Evolutionary conservation across 257 asterid species (phyloP).

Genomic region (Scutellaria minor): DNA sequence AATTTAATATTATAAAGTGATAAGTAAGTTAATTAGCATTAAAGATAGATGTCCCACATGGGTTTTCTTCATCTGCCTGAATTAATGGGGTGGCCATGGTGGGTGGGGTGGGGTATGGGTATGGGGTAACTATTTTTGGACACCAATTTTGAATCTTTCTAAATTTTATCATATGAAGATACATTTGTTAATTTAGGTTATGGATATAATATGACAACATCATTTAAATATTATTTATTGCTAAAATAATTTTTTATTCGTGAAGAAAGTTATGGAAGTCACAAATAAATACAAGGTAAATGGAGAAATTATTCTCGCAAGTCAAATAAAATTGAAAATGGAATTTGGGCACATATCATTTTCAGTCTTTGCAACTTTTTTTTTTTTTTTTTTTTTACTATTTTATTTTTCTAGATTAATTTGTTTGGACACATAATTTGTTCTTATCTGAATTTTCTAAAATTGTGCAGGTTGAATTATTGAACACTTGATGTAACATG

Average conservation of each 20-base stretch:
- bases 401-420: not conserved
- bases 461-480: conserved; percentile 19
- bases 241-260: too few species aligned
- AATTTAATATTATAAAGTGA: conserved; percentile 38
- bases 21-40: conserved; percentile 42
- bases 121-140: not conserved
- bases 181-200: not conserved
- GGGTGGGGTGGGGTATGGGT: conserved; percentile 1
- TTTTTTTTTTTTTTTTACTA: not conserved
- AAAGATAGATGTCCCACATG: conserved; percentile 46
- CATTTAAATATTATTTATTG: too few species aligned
- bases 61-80: conserved; percentile 41
- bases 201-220: not conserved
- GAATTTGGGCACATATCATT: not conserved
- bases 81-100: conserved; percentile 41
- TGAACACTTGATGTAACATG: conserved; percentile 37
- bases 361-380: not conserved
- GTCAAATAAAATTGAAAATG: not conserved
- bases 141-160: not conserved
- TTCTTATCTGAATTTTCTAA: conserved; percentile 11
- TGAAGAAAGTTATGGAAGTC: too few species aligned
- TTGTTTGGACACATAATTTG: conserved; percentile 4
- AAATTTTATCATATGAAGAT: too few species aligned
- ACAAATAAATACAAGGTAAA: not conserved
- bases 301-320: not conserved